These are phyloP conservation scores for Dentiscutata heterogama DNA, from an alignment of 371 early-diverging fungal genomes.

Conservation along the genomic window DNA sequence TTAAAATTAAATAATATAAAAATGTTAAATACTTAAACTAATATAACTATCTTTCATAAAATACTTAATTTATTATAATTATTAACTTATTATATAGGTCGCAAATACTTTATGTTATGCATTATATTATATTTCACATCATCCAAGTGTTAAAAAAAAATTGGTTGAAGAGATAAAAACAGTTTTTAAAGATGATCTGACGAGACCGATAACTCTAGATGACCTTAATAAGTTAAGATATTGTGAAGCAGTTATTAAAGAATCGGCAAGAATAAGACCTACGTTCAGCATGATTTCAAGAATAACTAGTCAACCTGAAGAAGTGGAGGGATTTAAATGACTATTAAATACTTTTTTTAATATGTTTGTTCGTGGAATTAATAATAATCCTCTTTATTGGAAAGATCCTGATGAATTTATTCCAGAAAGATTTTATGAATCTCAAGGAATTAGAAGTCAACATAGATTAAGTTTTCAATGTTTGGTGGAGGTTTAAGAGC, in stretches of 20 bases:
- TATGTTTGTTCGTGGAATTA: constrained; percentile 37
- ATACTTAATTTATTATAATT: background rate
- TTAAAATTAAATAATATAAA: too few species aligned
- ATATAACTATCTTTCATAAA: background rate
- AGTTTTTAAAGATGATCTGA: constrained; percentile 7
- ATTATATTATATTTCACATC: constrained; percentile 34
- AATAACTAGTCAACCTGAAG: background rate
- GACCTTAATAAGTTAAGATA: constrained; percentile 43
- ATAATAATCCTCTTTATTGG: constrained; percentile 40
- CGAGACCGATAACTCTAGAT: background rate
- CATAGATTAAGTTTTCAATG: constrained; percentile 9
- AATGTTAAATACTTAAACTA: too few species aligned
- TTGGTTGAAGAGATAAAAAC: constrained; percentile 27
- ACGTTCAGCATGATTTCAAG: constrained; percentile 19
- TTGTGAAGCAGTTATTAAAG: constrained; percentile 42
- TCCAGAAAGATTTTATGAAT: constrained; percentile 33
- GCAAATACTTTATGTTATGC: constrained; percentile 34
- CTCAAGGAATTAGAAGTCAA: background rate
- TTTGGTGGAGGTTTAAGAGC: constrained; percentile 43
- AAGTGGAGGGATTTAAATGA: constrained; percentile 19
- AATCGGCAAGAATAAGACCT: constrained; percentile 38
- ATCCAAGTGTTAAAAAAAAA: constrained; percentile 32
- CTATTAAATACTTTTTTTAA: background rate
- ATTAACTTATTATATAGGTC: constrained; percentile 15
- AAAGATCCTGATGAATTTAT: constrained; percentile 35